Evolutionary conservation across 1,139 yeast genomes (phyloP), one percentile per base, ranked within the genome.

Genomic region (Yamadazyma dendronema): DNA sequence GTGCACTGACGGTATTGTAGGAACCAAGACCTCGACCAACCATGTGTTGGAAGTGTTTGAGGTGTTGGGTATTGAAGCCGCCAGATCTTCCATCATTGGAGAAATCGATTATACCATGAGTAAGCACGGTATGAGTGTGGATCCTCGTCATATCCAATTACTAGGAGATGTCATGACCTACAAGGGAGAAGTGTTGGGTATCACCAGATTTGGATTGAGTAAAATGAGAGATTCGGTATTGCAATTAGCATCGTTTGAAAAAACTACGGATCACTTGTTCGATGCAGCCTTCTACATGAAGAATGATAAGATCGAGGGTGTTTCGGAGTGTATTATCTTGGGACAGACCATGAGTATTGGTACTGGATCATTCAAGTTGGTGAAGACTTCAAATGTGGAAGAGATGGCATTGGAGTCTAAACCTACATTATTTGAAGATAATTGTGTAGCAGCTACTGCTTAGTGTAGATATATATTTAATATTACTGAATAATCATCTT

Each of bases 111-210:
- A 90, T 56, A 94, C 98, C 39, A 94, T 94, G 99, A 83, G 95
- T 62, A 88, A 89, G 62, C 98, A 94, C 72, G 98, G 98, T 64
- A 94, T 94, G 98, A 87, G 95, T 61, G 97, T 94, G 40, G 99
- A 94, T 72, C 98, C 98, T 46, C 95, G 99, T 72, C 99, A 94
- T 65, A 89, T 94, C 59, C 98, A 92, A 67, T 70, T 94, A 36
- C 69, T 94, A 46, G 98, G 98, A 46, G 99, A 94, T 61, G 98
- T 94, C 40, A 94, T 94, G 99, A 88, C 97, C 0, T 94, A 88
- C 62, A 94, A 92, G 67, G 99, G 99, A 42, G 98, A 94, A 59
- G 96, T 94, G 6, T 74, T 94, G 52, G 98, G 99, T 62, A 94
- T 94, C 57, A 94, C 99, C 3, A 78, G 99, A 65, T 94, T 94